Percentiles rank a stretch among this genome's conserved stretches.
Conservation (phyloP, 1,284 basidiomycete species). For the Moniliella sp. region DNA sequence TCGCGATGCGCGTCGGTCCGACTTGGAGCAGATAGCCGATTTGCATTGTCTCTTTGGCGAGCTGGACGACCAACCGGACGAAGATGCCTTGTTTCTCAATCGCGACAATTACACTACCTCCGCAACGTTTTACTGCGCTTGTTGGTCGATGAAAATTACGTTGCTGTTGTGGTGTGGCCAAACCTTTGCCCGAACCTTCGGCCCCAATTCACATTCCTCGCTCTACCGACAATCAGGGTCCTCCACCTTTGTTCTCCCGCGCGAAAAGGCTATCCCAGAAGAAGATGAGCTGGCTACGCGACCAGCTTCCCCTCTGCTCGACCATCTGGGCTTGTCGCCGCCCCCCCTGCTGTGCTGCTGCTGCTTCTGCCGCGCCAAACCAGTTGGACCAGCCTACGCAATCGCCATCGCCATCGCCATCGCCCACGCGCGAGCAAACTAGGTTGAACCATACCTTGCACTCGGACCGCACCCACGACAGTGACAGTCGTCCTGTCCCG, state of each 20-base stretch:
- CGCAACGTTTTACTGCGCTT: slow-evolving; percentile 20
- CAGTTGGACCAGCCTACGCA: no score
- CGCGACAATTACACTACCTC: slow-evolving; percentile 21
- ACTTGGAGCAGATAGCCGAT: slow-evolving; percentile 25
- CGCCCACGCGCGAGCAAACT: no score
- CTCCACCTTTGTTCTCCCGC: neutral
- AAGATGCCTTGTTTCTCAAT: neutral
- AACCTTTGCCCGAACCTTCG: slow-evolving; percentile 14
- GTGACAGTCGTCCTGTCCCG: no score
- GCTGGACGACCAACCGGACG: neutral
- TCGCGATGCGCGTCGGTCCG: slow-evolving; percentile 11
- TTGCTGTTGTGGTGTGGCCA: slow-evolving; percentile 21
- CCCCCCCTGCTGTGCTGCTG: neutral
- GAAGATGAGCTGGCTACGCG: neutral
- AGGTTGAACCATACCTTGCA: no score
- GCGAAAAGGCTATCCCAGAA: neutral
- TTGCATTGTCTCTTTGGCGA: slow-evolving; percentile 24
- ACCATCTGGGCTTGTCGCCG: neutral
- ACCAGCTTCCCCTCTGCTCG: neutral
- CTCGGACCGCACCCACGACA: no score
- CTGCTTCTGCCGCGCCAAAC: neutral
- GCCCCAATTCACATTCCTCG: no score
- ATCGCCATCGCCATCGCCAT: no score
- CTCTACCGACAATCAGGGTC: no score
- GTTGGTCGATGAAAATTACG: slow-evolving; percentile 22